Evolutionary conservation across 2,329 filamentous ascomycete genomes (phyloP), one percentile per base, ranked within the genome.

Genomic region (Monilinia fructicola): DNA sequence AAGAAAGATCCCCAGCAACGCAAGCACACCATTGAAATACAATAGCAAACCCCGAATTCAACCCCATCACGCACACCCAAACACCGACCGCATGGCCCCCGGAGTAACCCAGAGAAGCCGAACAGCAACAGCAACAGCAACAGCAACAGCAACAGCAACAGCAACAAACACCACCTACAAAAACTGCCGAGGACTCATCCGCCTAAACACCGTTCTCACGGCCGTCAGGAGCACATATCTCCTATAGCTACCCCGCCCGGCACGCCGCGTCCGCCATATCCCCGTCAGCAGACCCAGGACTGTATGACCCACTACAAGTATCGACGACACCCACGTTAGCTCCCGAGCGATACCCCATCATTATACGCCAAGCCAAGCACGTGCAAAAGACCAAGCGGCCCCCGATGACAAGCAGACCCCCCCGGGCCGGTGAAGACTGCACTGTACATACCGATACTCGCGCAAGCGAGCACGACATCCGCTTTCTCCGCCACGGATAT

Each of bases 401-500:
- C n/a, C n/a, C n/a, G n/a, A n/a, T n/a, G n/a, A n/a, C n/a, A n/a
- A n/a, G n/a, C n/a, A n/a, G n/a, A n/a, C n/a, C n/a, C n/a, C n/a
- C n/a, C n/a, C n/a, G n/a, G n/a, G n/a, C n/a, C n/a, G n/a, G n/a
- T n/a, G n/a, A n/a, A n/a, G n/a, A n/a, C n/a, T n/a, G n/a, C n/a
- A n/a, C n/a, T n/a, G n/a, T n/a, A 65, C 69, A 18, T 66, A 74
- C 73, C 54, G 40, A 71, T 54, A 16, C 55, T 64, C 5, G 71
- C 42, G 10, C 70, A 21, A 2, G 60, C 70, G 12, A 70, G 69
- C 12, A 73, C 35, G 0, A 70, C 50, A 46, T 71, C 70, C n/a
- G 74, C 56, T 64, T 73, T 74, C 68, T 75, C 73, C 0, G 67
- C n/a, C 1, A 71, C 16, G 0, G 70, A 69, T 21, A 73, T 44